Evolutionary conservation across 495 filamentous ascomycete genomes (phyloP), one percentile per base, ranked within the genome.

Genomic region (Penicillium silybi): DNA sequence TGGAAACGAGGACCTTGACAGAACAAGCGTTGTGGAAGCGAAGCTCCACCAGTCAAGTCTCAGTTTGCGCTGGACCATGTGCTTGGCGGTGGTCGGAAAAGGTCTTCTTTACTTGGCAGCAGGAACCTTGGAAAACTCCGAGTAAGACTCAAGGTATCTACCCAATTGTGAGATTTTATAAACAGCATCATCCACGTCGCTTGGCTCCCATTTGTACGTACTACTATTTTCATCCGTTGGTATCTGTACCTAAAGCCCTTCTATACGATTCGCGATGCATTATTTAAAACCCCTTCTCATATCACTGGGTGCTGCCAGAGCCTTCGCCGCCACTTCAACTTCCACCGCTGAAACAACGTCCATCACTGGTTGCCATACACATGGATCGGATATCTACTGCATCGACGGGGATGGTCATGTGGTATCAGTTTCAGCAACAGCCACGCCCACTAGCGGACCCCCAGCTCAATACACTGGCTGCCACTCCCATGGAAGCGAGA

Each of bases 381-480:
- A 73, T 47, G 71, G 63, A 6, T 60, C 62, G 6, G 63, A 65
- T 18, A 66, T 73, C 41, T 75, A 62, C 47, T 81, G 78, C 42
- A 61, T 74, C 19, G 54, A 64, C 22, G 70, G 66, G 10, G 45
- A 63, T 27, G 63, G 68, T 1, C 64, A 73, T 18, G 72, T 76
- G 53, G 66, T 75, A 35, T 60, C 76, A 13, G 61, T 75, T 1
- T 64, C 67, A 4, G 56, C 71, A n/a, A 51, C 69, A 25, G 53
- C 58, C 6, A 77, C 78, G 13, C 66, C 61, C 1, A 77, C 75
- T 0, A 66, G 66, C 16, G 70, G 72, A 22, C 50, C 76, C 6
- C 74, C 76, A 9, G 63, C 74, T 2, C 54, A 64, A 41, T 83
- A 81, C 49, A 77, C 75, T 0, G 77, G 66, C 5, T 85, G 82